phyloP scores from a whole-genome alignment of 768 basidiomycete species.

The Boletus pseudopeckii region DNA sequence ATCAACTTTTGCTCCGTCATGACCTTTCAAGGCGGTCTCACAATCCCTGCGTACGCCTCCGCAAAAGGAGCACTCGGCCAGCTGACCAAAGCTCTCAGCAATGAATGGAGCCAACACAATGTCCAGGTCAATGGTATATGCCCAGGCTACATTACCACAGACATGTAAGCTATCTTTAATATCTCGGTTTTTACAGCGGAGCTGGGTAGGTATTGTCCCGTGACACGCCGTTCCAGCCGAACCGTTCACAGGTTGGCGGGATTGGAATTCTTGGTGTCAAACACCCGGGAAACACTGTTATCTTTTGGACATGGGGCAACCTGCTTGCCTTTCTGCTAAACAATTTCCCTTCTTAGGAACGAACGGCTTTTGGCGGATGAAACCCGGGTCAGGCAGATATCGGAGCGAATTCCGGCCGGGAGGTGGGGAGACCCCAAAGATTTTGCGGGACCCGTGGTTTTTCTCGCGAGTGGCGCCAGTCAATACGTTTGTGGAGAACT shows the following conservation, averaged over 20 bases:
- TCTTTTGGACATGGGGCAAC: constrained; percentile 1
- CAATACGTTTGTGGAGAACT: constrained; percentile 70
- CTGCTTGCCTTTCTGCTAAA: constrained; percentile 11
- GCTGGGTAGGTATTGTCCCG: constrained; percentile 1
- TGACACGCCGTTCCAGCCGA: constrained; percentile 4
- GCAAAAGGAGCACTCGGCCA: constrained; percentile 87
- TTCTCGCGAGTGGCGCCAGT: constrained; percentile 60
- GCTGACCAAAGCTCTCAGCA: constrained; percentile 85
- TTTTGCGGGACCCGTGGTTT: constrained; percentile 66
- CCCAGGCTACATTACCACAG: constrained; percentile 86
- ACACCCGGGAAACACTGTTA: background rate
- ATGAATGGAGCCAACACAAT: constrained; percentile 89
- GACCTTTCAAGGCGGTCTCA: constrained; percentile 56
- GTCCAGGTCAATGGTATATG: constrained; percentile 87
- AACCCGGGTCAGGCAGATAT: constrained; percentile 59
- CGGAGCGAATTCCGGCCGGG: constrained; percentile 66
- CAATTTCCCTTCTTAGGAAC: constrained; percentile 45
- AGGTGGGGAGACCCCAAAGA: constrained; percentile 66
- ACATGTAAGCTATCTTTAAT: constrained; percentile 56
- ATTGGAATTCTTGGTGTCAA: constrained; percentile 9
- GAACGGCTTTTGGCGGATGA: constrained; percentile 61
- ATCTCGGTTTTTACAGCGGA: constrained; percentile 5
- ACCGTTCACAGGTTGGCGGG: background rate
- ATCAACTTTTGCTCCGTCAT: constrained; percentile 62
- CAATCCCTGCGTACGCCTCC: constrained; percentile 86